phyloP scores from a whole-genome alignment of 2,329 filamentous ascomycete species.

The Alternaria triticimaculans region DNA sequence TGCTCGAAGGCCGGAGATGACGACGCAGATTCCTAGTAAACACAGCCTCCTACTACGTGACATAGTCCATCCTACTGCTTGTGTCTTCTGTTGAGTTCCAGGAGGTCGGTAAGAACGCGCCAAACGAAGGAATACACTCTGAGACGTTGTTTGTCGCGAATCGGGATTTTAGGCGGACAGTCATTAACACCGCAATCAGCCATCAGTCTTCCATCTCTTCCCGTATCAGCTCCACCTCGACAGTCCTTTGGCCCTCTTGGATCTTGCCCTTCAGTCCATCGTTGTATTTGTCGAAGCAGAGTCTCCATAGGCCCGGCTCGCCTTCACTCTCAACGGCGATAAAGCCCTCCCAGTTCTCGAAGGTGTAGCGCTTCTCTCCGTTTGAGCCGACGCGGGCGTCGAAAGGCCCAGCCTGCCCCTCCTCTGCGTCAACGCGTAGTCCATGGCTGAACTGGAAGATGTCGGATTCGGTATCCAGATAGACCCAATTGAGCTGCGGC shows the following conservation, averaged over 20 bases:
- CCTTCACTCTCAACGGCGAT: slow-evolving; percentile 59
- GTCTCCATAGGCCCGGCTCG: slow-evolving; percentile 57
- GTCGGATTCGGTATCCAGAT: slow-evolving; percentile 64
- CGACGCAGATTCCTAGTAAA: not conserved
- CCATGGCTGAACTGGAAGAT: slow-evolving; percentile 50
- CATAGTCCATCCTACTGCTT: not conserved
- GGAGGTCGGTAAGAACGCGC: not conserved
- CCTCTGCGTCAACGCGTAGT: slow-evolving; percentile 67
- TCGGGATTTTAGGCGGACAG: not conserved
- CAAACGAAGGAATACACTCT: not conserved
- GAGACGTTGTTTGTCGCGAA: not conserved
- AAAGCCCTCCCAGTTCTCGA: slow-evolving; percentile 63
- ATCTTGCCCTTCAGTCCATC: slow-evolving; percentile 49
- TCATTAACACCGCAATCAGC: not conserved
- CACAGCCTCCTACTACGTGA: not conserved
- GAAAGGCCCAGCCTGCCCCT: slow-evolving; percentile 51
- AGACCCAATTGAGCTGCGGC: slow-evolving; percentile 72
- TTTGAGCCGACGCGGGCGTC: slow-evolving; percentile 75
- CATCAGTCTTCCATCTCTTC: slow-evolving; percentile 13
- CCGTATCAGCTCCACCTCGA: slow-evolving; percentile 26
- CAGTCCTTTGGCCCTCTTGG: slow-evolving; percentile 28
- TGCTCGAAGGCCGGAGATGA: not conserved
- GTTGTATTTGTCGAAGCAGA: slow-evolving; percentile 57
- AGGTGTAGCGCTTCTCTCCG: slow-evolving; percentile 61
- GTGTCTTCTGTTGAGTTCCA: not conserved